Conservation (phyloP, 768 basidiomycete species). For the Grammothele lineata region DNA sequence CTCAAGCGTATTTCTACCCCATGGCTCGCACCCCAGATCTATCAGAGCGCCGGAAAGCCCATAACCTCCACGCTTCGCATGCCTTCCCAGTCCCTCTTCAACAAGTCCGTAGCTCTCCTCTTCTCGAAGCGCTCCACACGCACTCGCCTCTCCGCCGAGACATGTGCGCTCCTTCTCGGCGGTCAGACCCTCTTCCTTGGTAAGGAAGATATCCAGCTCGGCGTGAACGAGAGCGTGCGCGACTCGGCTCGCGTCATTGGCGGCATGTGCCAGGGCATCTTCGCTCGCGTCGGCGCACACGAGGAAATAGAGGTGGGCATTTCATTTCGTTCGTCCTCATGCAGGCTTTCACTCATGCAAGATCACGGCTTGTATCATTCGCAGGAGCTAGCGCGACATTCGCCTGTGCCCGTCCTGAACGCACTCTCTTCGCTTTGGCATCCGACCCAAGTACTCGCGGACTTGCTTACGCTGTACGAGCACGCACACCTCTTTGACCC, state of each 20-base stretch:
- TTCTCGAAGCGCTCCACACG: slow-evolving; percentile 94
- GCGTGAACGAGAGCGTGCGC: slow-evolving; percentile 84
- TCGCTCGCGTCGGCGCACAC: slow-evolving; percentile 93
- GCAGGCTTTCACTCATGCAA: not conserved
- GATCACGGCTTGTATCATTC: not conserved
- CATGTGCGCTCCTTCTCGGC: slow-evolving; percentile 71
- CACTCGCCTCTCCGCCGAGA: slow-evolving; percentile 87
- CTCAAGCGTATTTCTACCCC: slow-evolving; percentile 63
- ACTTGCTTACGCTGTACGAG: slow-evolving; percentile 87
- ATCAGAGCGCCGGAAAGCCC: slow-evolving; percentile 26
- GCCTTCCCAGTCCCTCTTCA: slow-evolving; percentile 72
- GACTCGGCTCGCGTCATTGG: slow-evolving; percentile 89
- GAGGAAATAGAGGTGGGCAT: slow-evolving; percentile 77
- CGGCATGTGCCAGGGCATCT: slow-evolving; percentile 95
- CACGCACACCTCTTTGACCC: slow-evolving; percentile 52
- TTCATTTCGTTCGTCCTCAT: not conserved
- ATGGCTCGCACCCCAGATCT: slow-evolving; percentile 56
- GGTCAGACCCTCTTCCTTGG: slow-evolving; percentile 91
- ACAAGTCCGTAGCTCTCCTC: slow-evolving; percentile 82
- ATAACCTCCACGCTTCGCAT: slow-evolving; percentile 38
- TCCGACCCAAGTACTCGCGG: slow-evolving; percentile 93
- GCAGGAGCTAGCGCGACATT: slow-evolving; percentile 87
- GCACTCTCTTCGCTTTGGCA: slow-evolving; percentile 96
- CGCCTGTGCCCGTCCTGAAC: slow-evolving; percentile 92
- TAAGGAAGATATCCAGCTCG: slow-evolving; percentile 87